phyloP scores from a whole-genome alignment of 2,329 filamentous ascomycete genomes.

The Cladosporium oxysporum region DNA sequence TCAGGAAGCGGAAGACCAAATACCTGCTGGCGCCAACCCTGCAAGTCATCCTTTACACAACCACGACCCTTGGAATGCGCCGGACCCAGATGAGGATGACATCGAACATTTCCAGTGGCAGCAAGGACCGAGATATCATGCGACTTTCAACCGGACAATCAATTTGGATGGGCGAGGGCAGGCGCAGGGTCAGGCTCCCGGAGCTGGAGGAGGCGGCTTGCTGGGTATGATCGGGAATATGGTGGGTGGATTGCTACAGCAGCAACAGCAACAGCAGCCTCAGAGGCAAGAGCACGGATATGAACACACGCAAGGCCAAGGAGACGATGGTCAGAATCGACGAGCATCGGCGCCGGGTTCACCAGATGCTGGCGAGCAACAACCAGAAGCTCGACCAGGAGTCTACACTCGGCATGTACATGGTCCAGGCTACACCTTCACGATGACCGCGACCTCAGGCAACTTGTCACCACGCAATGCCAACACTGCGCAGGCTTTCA shows the following conservation, averaged over 20 bases:
- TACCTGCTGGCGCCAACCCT: slow-evolving; percentile 29
- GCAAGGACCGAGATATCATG: slow-evolving; percentile 35
- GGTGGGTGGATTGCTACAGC: slow-evolving; percentile 24
- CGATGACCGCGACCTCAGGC: slow-evolving; percentile 34
- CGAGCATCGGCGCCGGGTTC: slow-evolving; percentile 22
- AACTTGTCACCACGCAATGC: slow-evolving; percentile 54
- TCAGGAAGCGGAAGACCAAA: slow-evolving; percentile 23
- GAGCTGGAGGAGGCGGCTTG: slow-evolving; percentile 45
- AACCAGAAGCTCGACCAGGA: slow-evolving; percentile 21
- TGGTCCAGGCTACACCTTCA: slow-evolving; percentile 34
- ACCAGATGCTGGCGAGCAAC: slow-evolving; percentile 16
- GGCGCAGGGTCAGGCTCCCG: slow-evolving; percentile 26
- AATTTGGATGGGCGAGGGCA: slow-evolving; percentile 24
- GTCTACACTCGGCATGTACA: slow-evolving; percentile 25
- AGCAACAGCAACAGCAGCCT: slow-evolving; percentile 23
- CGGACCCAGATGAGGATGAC: slow-evolving; percentile 52
- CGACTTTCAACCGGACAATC: slow-evolving; percentile 45
- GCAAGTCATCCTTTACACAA: slow-evolving; percentile 40
- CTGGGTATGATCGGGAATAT: slow-evolving; percentile 28
- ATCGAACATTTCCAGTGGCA: slow-evolving; percentile 38
- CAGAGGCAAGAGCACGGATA: slow-evolving; percentile 12
- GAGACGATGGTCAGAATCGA: slow-evolving; percentile 17
- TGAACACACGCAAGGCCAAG: slow-evolving; percentile 4
- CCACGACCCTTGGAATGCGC: slow-evolving; percentile 53
- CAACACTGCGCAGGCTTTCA: slow-evolving; percentile 49